Evolutionary conservation across 768 basidiomycete species (phyloP).

Genomic region (Tulasnella sp.): DNA sequence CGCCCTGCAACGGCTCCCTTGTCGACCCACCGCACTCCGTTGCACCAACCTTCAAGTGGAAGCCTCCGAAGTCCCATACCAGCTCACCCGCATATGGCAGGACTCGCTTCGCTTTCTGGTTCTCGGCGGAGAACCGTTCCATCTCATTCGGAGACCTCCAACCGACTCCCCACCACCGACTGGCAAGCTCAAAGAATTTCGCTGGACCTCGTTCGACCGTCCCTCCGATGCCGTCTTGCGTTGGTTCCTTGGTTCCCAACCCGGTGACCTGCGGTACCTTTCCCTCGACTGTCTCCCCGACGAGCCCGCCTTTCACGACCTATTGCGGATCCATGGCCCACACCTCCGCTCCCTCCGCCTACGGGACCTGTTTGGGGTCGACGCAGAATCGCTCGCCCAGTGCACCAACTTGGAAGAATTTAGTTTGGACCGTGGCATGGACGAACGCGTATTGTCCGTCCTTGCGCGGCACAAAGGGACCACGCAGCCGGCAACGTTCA

Average conservation of each 20-base stretch:
- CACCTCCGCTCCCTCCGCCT: neutral
- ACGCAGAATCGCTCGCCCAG: neutral
- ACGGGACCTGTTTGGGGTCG: neutral
- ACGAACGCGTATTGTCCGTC: neutral
- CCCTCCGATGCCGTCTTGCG: neutral
- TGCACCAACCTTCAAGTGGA: neutral
- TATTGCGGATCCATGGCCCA: neutral
- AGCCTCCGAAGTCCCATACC: neutral
- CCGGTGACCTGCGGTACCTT: neutral
- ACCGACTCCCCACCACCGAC: neutral
- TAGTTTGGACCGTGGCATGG: constrained; percentile 12
- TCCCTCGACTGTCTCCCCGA: neutral
- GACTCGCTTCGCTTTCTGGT: constrained; percentile 4
- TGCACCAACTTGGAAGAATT: constrained; percentile 5
- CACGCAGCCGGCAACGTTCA: neutral
- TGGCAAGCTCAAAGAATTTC: neutral
- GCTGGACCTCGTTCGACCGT: neutral
- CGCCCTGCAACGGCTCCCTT: neutral
- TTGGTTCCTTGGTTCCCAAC: neutral
- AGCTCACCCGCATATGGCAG: constrained; percentile 2
- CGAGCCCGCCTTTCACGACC: neutral
- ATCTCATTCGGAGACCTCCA: neutral
- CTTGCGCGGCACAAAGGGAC: neutral
- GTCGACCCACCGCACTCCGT: constrained; percentile 1
- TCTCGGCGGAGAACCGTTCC: constrained; percentile 9